phyloP scores from a whole-genome alignment of 2,329 filamentous ascomycete genomes.

The Orbilia brochopaga region DNA sequence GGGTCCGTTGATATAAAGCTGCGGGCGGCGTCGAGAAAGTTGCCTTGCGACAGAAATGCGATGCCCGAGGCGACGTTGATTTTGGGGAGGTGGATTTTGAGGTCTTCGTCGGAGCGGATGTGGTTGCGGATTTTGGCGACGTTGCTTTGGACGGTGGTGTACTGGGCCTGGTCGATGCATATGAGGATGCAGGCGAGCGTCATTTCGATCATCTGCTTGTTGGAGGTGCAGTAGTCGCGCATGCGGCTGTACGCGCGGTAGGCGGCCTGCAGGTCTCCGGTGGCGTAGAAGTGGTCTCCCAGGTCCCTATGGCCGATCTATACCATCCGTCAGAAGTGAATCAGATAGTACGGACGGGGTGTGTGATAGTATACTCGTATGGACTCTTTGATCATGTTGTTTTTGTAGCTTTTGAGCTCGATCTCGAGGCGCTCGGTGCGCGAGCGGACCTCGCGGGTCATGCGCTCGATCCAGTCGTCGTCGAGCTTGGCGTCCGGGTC shows the following conservation, averaged over 20 bases:
- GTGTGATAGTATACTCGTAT: constrained; percentile 70
- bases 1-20: constrained; percentile 72
- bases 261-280: constrained; percentile 74
- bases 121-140: constrained; percentile 70
- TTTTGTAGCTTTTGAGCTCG: constrained; percentile 90
- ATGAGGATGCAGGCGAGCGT: constrained; percentile 78
- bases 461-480: constrained; percentile 72
- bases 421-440: constrained; percentile 79
- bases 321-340: background rate
- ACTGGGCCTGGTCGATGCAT: constrained; percentile 77
- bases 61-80: constrained; percentile 67
- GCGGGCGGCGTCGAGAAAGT: constrained; percentile 72
- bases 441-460: constrained; percentile 66
- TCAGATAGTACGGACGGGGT: background rate
- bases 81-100: constrained; percentile 62
- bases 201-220: constrained; percentile 82
- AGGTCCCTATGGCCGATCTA: constrained; percentile 96
- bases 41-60: constrained; percentile 65
- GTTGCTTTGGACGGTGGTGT: constrained; percentile 70
- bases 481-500: constrained; percentile 74
- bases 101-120: constrained; percentile 61
- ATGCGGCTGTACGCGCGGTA: constrained; percentile 81
- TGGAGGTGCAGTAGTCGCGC: constrained; percentile 85
- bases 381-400: constrained; percentile 96
- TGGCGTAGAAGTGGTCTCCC: constrained; percentile 79